Evolutionary conservation across 2,329 filamentous ascomycete genomes (phyloP).

Genomic region (Cordyceps cateniannulata): DNA sequence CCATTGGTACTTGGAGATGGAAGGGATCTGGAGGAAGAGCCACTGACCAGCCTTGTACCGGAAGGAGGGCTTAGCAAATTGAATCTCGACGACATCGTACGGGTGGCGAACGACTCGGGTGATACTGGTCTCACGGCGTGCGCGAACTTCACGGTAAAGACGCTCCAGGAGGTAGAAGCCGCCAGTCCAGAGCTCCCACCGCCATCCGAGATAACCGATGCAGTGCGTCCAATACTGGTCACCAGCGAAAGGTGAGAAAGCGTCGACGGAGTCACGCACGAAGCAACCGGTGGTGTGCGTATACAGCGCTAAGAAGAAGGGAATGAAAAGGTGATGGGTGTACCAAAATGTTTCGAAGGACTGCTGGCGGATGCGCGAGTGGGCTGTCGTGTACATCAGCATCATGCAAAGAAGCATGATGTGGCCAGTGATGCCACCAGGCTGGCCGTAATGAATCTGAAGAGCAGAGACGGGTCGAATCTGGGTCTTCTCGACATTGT

Average conservation of each 20-base stretch:
- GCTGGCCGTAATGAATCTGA: conserved; percentile 84
- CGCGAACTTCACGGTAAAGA: conserved; percentile 83
- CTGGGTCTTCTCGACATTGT: conserved; percentile 82
- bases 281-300: conserved; percentile 96
- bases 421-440: conserved; percentile 90
- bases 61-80: conserved; percentile 94
- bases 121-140: conserved; percentile 78
- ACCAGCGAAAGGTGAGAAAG: conserved; percentile 79
- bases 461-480: conserved; percentile 74
- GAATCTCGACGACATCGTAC: conserved; percentile 94
- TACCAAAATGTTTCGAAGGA: conserved; percentile 99
- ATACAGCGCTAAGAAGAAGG: conserved; percentile 88
- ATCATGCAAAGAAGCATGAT: conserved; percentile 99
- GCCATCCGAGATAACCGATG: conserved; percentile 91
- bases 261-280: conserved; percentile 70
- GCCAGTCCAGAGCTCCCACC: conserved; percentile 88
- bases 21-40: conserved; percentile 91
- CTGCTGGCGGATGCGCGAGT: conserved; percentile 89
- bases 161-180: conserved; percentile 82
- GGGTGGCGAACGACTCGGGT: conserved; percentile 92
- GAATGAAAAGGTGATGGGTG: conserved; percentile 96
- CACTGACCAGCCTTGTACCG: conserved; percentile 98
- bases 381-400: conserved; percentile 93
- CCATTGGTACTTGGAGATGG: conserved; percentile 87
- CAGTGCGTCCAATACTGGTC: conserved; percentile 83